Base-by-base conservation (phyloP, 2,329 filamentous ascomycete genomes). In the Westerdykella sp. region DNA sequence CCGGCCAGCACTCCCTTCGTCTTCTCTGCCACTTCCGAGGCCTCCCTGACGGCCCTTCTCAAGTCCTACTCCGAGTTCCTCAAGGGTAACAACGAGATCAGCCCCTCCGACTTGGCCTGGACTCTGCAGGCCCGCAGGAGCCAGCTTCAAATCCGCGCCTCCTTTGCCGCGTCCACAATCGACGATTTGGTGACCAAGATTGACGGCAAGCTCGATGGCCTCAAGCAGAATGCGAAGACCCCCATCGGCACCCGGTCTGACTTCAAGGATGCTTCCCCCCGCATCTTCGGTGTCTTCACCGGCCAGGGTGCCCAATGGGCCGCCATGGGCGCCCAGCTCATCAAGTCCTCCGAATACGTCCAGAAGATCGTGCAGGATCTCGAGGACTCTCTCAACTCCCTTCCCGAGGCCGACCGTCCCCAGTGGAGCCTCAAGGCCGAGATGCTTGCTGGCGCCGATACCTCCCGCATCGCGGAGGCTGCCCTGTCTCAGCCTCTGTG, bases 291-390 rank as follows among this genome's bases (percentile, higher is more conserved):
- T 6, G 57, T 72, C 1, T 71, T 72, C 47, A 69, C 68, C 0
- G 69, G 69, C 2, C 69, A 72, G 41, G 69, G 70, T 23, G 67
- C 67, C 1, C 69, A 71, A 30, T 72, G 66, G 63, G 42, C 51
- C 0, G 50, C 50, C 1, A 72, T 72, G 69, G 68, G 69, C 4
- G 45, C 48, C 2, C 54, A 66, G 25, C 55, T 72, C 1, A 37
- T 68, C 21, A 23, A 42, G 1, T 41, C 55, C 14, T 47, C 44
- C 2, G 40, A 42, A 6, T 46, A 51, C 10, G 62, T 59, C 37
- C 34, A 6, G 5, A 23, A 53, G n/a, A 43, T 54, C 0, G 40
- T 69, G 6, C 28, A 38, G 2, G 37, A 50, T 0, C 40, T 66
- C 0, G 63, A 68, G 13, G 28, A 23, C 13, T 14, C 37, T 4